Base-by-base conservation (phyloP, 257 asterid genomes). In the Penstemon eatonii region DNA sequence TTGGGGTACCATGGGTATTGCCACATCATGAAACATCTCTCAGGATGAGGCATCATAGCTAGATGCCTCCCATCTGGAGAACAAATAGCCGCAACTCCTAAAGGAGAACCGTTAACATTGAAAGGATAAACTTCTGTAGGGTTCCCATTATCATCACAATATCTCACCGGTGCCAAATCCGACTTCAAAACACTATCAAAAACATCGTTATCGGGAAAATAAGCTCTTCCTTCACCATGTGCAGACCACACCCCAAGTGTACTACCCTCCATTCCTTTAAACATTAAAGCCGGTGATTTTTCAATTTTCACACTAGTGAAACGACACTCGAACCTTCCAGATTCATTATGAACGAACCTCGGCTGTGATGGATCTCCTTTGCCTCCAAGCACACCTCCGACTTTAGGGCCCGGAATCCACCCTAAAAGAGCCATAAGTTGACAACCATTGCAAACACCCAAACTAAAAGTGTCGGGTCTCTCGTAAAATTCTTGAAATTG, bases 1-100 rank as follows among this genome's bases (percentile, higher is more conserved):
- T 76, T 85, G 56, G 97, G 97, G 70, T 90, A 93, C 98, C 98
- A 85, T 2, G 97, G 97, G 71, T 78, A 93, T 79, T 93, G 96
- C 98, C 98, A 93, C 96, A 90, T 90, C 87, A 93, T 65, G 81
- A 93, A 93, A 71, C 97, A 90, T 0, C 95, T 81, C 60, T 90
- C 98, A 0, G 96, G 98, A 80, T 88, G 97, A 76, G 97, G 95
- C 98, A 90, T 92, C 95, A 90, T 84, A 0, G 96, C 98, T 5
- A 90, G 96, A 83, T 90, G 97, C 77, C 98, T 81, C 59, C 97
- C 97, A 45, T 92, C 90, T 1, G 92, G 95, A 4, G 98, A 92
- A 76, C 96, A 92, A 67, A 92, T 79, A 2, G 96, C 95, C 0
- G 97, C 97, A 70, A 90, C 91, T 0, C 97, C 98, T 72, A 83